Percentiles rank a stretch among this genome's conserved stretches.
Conservation (phyloP, 306 rosid species). For the Myrica gale region DNA sequence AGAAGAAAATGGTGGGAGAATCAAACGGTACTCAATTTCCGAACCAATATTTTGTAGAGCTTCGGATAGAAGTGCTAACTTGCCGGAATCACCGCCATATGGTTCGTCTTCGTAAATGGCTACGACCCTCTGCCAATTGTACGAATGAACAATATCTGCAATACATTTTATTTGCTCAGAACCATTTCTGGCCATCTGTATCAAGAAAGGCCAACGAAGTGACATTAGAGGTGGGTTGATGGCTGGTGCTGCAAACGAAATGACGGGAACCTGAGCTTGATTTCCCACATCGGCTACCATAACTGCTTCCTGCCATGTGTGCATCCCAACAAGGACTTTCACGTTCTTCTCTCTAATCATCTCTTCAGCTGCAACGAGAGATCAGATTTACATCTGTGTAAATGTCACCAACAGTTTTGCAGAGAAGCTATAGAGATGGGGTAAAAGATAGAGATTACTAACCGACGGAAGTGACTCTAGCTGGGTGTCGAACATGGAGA, state of each 20-base stretch:
- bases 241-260: conserved; percentile 51
- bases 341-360: conserved; percentile 36
- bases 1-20: conserved; percentile 48
- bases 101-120: conserved; percentile 48
- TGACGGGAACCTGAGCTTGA: conserved; percentile 39
- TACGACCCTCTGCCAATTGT: conserved; percentile 42
- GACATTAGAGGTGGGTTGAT: conserved; percentile 30
- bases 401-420: background rate
- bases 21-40: conserved; percentile 46
- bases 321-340: conserved; percentile 47
- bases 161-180: conserved; percentile 48
- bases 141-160: conserved; percentile 37
- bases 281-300: conserved; percentile 50
- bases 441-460: background rate
- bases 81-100: conserved; percentile 45
- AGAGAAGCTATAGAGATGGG: background rate
- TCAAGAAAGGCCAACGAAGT: conserved; percentile 55
- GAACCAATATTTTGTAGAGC: conserved; percentile 49
- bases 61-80: conserved; percentile 48
- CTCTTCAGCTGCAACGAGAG: conserved; percentile 40
- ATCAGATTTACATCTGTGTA: background rate
- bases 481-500: conserved; percentile 31
- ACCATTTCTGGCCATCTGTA: conserved; percentile 39
- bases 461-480: background rate
- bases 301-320: conserved; percentile 55